phyloP scores from a whole-genome alignment of 495 filamentous ascomycete species.

The Daldinia vernicosa region DNA sequence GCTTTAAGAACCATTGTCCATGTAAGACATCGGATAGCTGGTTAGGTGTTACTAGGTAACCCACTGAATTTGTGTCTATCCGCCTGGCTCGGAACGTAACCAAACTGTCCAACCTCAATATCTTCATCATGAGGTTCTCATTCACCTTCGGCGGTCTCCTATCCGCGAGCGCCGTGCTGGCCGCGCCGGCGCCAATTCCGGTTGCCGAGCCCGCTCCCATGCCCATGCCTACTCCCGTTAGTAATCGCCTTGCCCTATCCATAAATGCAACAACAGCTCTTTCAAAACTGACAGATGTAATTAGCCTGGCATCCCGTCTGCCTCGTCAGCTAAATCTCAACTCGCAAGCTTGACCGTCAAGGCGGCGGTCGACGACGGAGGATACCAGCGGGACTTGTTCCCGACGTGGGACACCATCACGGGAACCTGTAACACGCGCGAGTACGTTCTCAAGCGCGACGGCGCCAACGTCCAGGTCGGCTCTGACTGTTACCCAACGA shows the following conservation, averaged over 20 bases:
- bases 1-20: not conserved
- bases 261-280: not conserved
- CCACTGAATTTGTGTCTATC: not conserved
- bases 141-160: slow-evolving; percentile 35
- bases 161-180: slow-evolving; percentile 38
- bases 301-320: slow-evolving; percentile 68
- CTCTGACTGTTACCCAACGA: slow-evolving; percentile 63
- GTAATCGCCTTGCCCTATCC: slow-evolving; percentile 2
- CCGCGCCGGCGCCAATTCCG: slow-evolving; percentile 45
- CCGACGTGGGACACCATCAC: slow-evolving; percentile 71
- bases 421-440: slow-evolving; percentile 69
- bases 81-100: not conserved
- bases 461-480: slow-evolving; percentile 63
- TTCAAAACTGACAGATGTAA: not conserved
- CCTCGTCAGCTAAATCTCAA: slow-evolving; percentile 60
- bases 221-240: slow-evolving; percentile 47
- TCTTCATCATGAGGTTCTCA: slow-evolving; percentile 40
- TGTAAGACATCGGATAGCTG: not conserved
- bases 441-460: slow-evolving; percentile 74
- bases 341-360: slow-evolving; percentile 65
- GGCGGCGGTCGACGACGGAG: slow-evolving; percentile 59
- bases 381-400: slow-evolving; percentile 70
- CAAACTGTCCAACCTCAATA: not conserved
- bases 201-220: slow-evolving; percentile 32
- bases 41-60: slow-evolving; percentile 13